phyloP scores from a whole-genome alignment of 257 asterid species.

The Cynanchum wilfordii region DNA sequence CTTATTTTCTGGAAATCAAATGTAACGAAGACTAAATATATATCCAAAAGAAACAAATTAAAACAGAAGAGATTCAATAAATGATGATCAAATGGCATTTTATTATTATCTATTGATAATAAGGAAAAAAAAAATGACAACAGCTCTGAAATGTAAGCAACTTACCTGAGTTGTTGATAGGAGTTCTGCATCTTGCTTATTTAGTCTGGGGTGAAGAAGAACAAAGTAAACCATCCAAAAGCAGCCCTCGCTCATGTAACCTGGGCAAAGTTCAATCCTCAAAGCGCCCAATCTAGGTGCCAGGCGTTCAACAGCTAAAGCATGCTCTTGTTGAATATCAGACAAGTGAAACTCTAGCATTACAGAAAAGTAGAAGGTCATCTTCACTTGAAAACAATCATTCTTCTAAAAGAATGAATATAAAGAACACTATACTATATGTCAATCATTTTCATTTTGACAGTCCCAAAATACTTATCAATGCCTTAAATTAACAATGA shows the following conservation, averaged over 20 bases:
- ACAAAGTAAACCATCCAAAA: conserved; percentile 82
- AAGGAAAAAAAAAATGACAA: background rate
- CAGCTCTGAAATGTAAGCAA: background rate
- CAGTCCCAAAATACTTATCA: too few species aligned
- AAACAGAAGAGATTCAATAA: background rate
- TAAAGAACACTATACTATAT: too few species aligned
- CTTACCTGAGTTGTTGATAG: conserved; percentile 67
- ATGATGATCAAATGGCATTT: background rate
- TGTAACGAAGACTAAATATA: background rate
- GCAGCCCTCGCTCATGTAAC: conserved; percentile 53
- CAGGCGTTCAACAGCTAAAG: conserved; percentile 60
- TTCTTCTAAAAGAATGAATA: too few species aligned
- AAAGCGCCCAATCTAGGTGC: conserved; percentile 63
- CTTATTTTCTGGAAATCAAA: background rate
- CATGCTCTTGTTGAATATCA: conserved; percentile 72
- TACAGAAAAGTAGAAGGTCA: conserved; percentile 1
- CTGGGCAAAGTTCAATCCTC: conserved; percentile 69
- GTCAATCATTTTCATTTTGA: too few species aligned
- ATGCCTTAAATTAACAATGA: too few species aligned
- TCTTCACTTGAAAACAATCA: too few species aligned
- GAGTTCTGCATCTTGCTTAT: conserved; percentile 40
- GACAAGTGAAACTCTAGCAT: conserved; percentile 53
- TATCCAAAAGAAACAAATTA: background rate
- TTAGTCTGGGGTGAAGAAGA: conserved; percentile 60
- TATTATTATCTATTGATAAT: background rate